Evolutionary conservation across 441 rosid species (phyloP).

Genomic region (Theobroma grandiflorum): DNA sequence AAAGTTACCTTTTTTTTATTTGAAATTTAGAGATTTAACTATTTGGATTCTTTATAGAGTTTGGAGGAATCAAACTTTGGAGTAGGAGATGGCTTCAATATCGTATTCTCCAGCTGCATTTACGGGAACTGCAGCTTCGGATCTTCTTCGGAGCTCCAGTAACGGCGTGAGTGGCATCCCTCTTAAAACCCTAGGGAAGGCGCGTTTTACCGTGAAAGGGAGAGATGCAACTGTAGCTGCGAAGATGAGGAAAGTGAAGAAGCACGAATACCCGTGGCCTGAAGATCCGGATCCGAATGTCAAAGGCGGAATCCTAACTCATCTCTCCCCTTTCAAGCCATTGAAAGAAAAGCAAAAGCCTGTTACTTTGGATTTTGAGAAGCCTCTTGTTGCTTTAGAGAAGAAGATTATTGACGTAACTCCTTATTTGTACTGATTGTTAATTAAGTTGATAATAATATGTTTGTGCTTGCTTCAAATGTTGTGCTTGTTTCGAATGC

Average conservation of each 20-base stretch:
- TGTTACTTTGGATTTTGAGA: constrained; percentile 87
- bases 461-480: constrained; percentile 15
- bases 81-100: constrained; percentile 63
- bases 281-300: constrained; percentile 88
- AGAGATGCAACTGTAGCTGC: constrained; percentile 52
- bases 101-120: constrained; percentile 59
- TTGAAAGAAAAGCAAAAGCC: constrained; percentile 76
- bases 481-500: constrained; percentile 39
- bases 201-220: constrained; percentile 42
- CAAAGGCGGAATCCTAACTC: constrained; percentile 79
- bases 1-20: background rate
- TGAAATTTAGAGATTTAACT: constrained; percentile 28
- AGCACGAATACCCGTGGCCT: constrained; percentile 92
- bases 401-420: constrained; percentile 84
- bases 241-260: constrained; percentile 80
- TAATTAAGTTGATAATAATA: background rate
- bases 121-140: constrained; percentile 67
- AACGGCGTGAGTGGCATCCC: constrained; percentile 62
- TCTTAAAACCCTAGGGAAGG: constrained; percentile 59
- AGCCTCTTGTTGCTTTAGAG: constrained; percentile 77
- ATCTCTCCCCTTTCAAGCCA: constrained; percentile 89
- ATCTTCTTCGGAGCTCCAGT: constrained; percentile 79
- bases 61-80: constrained; percentile 26
- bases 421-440: constrained; percentile 16
- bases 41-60: constrained; percentile 35